A percentile compares a stretch with the other conserved stretches of the same genome.
These are phyloP conservation scores for Ormosia emarginata DNA, from an alignment of 306 rosid species.

Conservation along the genomic window DNA sequence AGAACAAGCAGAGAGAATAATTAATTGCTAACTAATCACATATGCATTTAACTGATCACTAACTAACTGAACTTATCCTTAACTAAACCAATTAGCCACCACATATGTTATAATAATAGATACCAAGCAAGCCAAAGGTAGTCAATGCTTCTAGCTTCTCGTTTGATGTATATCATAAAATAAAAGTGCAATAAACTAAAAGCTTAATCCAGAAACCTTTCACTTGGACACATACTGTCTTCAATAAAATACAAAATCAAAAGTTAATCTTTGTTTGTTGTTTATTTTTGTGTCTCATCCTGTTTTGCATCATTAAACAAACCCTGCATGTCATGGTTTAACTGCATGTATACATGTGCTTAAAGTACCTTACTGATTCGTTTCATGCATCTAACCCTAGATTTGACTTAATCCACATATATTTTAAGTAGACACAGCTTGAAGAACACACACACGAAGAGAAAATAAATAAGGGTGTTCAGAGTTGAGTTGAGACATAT, in stretches of 20 bases:
- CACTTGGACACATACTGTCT: constrained; percentile 31
- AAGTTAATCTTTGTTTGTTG: background rate
- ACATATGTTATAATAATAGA: background rate
- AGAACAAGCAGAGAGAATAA: no score
- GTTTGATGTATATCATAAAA: background rate
- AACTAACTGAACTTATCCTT: no score
- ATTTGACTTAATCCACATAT: constrained; percentile 22
- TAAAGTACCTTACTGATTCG: constrained; percentile 17
- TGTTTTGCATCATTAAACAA: constrained; percentile 21
- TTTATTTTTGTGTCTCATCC: constrained; percentile 5
- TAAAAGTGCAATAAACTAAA: background rate
- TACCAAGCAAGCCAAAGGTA: background rate
- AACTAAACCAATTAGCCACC: no score
- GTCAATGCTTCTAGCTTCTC: background rate
- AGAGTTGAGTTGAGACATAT: background rate
- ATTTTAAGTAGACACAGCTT: constrained; percentile 22
- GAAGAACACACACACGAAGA: constrained; percentile 5
- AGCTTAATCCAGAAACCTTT: constrained; percentile 22
- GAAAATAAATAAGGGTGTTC: background rate
- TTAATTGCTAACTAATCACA: no score
- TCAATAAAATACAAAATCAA: constrained; percentile 16
- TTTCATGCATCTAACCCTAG: constrained; percentile 51
- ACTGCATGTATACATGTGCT: constrained; percentile 43
- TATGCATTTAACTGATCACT: no score
- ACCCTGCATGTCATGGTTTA: constrained; percentile 4